These are phyloP conservation scores for Teunomyces pallodes DNA, from an alignment of 805 yeast genomes.

Conservation along the genomic window DNA sequence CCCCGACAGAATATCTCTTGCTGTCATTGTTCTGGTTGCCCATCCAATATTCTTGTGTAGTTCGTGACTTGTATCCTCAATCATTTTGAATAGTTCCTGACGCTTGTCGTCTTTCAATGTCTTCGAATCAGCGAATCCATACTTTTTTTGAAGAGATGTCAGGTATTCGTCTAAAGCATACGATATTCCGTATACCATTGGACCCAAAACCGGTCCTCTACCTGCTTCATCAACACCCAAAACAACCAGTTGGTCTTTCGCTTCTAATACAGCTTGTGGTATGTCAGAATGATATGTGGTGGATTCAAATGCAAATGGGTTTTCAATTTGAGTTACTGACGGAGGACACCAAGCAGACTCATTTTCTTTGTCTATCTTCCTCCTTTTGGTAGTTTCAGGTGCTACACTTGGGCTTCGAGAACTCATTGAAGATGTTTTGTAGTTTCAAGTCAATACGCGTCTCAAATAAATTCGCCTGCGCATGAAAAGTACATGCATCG, in stretches of 20 bases:
- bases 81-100: conserved; percentile 53
- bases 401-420: background rate
- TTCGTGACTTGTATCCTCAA: conserved; percentile 48
- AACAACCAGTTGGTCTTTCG: conserved; percentile 43
- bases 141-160: conserved; percentile 45
- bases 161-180: conserved; percentile 63
- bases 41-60: conserved; percentile 71
- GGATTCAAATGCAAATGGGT: conserved; percentile 34
- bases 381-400: background rate
- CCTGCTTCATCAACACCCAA: conserved; percentile 99
- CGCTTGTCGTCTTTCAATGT: conserved; percentile 74
- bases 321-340: conserved; percentile 26
- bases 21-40: conserved; percentile 81
- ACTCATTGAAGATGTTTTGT: background rate
- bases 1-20: conserved; percentile 82
- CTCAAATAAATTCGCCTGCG: background rate
- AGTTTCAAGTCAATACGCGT: background rate
- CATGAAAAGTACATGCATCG: background rate
- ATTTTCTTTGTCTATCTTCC: background rate
- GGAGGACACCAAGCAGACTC: conserved; percentile 31
- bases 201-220: conserved; percentile 95
- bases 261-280: conserved; percentile 37
- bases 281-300: conserved; percentile 50
- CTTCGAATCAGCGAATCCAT: conserved; percentile 93
- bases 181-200: conserved; percentile 94